phyloP scores from a whole-genome alignment of 345 rosid genomes.

The Pugionium dolabratum region DNA sequence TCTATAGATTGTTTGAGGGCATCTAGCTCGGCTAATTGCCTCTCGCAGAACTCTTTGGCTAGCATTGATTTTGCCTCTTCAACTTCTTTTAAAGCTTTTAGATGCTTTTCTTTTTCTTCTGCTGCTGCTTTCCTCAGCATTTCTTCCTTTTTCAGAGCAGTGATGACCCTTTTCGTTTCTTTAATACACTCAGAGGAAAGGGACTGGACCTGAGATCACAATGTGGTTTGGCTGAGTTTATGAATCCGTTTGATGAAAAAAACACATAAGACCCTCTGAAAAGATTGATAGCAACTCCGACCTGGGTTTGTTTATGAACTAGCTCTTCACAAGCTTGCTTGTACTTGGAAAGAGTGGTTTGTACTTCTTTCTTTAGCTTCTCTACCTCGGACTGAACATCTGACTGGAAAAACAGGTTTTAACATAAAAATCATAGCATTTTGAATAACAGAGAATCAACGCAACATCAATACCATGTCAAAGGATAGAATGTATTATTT shows the following conservation, averaged over 20 bases:
- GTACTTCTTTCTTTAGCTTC: constrained; percentile 62
- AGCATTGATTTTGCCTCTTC: constrained; percentile 70
- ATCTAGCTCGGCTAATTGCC: constrained; percentile 70
- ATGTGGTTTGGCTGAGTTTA: constrained; percentile 25
- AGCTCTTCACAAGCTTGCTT: constrained; percentile 72
- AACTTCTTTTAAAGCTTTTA: constrained; percentile 64
- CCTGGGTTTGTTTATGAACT: constrained; percentile 72
- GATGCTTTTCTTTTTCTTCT: constrained; percentile 65
- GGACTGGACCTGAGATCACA: constrained; percentile 54
- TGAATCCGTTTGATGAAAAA: constrained; percentile 1
- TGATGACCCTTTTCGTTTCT: constrained; percentile 60
- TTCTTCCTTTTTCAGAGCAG: constrained; percentile 69
- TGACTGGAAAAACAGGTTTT: constrained; percentile 44
- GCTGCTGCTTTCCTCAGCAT: constrained; percentile 62
- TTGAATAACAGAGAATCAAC: constrained; percentile 8
- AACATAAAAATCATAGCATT: constrained; percentile 22
- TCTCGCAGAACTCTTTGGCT: constrained; percentile 58
- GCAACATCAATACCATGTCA: neutral
- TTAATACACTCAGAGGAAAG: constrained; percentile 70
- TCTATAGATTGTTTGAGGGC: constrained; percentile 65
- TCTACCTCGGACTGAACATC: constrained; percentile 62
- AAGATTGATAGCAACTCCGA: constrained; percentile 24
- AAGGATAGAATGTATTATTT: neutral
- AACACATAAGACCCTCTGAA: neutral
- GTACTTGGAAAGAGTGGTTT: constrained; percentile 62